Evolutionary conservation across 305 asterid species (phyloP).

Genomic region (Rubia tinctorum): DNA sequence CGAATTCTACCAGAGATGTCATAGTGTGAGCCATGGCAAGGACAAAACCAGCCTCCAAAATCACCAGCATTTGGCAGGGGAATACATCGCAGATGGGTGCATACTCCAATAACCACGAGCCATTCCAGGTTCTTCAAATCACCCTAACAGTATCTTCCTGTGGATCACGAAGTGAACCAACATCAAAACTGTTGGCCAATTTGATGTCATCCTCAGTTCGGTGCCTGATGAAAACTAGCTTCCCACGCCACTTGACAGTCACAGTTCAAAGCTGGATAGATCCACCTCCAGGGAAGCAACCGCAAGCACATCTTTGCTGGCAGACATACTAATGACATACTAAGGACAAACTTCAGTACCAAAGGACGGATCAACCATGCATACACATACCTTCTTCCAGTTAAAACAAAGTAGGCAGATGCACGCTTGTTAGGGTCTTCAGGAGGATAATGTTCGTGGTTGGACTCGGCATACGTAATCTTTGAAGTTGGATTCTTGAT

Average conservation of each 20-base stretch:
- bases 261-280: slow-evolving; percentile 46
- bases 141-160: slow-evolving; percentile 46
- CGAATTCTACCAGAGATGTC: slow-evolving; percentile 54
- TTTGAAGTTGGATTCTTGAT: slow-evolving; percentile 59
- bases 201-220: slow-evolving; percentile 45
- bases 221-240: slow-evolving; percentile 46
- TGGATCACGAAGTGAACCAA: slow-evolving; percentile 46
- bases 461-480: slow-evolving; percentile 55
- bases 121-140: slow-evolving; percentile 54
- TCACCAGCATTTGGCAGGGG: slow-evolving; percentile 55
- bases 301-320: slow-evolving; percentile 70
- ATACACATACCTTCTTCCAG: slow-evolving; percentile 66
- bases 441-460: slow-evolving; percentile 65
- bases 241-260: slow-evolving; percentile 54
- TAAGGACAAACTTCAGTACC: slow-evolving; percentile 62
- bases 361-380: slow-evolving; percentile 69
- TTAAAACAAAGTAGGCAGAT: slow-evolving; percentile 59
- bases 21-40: slow-evolving; percentile 53
- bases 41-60: slow-evolving; percentile 58
- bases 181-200: slow-evolving; percentile 44
- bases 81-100: slow-evolving; percentile 54
- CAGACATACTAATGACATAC: slow-evolving; percentile 90
- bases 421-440: slow-evolving; percentile 77
- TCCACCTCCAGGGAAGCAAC: slow-evolving; percentile 57
- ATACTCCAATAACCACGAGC: slow-evolving; percentile 52